Conservation (phyloP, 139 green algal genomes). For the Zygnema cylindricum region DNA sequence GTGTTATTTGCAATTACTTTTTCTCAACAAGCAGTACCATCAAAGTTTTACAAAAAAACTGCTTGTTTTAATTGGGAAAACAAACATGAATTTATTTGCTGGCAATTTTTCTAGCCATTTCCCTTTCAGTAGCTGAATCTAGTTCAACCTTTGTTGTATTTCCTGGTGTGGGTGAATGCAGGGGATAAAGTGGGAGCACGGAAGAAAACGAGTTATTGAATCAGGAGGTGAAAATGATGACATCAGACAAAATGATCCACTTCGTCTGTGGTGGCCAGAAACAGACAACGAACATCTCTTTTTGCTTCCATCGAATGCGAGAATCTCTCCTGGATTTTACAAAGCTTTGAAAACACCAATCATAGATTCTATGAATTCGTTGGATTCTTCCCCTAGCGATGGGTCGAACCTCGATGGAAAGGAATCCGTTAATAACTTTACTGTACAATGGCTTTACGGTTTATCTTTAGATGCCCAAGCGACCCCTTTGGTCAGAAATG, state of each 20-base stretch:
- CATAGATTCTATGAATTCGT: not conserved
- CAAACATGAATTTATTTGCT: too few species aligned
- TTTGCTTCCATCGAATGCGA: not conserved
- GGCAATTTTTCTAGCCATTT: too few species aligned
- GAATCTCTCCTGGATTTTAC: constrained; percentile 40
- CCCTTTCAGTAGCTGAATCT: too few species aligned
- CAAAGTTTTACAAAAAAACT: too few species aligned
- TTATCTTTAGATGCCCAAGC: constrained; percentile 17
- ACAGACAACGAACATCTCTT: constrained; percentile 21
- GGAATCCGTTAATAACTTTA: too few species aligned
- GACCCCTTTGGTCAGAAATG: not conserved
- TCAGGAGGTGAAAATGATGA: not conserved
- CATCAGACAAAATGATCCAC: constrained; percentile 3
- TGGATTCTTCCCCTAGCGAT: too few species aligned
- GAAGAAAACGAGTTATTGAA: constrained; percentile 20
- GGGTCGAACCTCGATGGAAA: too few species aligned
- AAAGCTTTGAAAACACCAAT: not conserved
- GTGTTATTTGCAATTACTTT: too few species aligned
- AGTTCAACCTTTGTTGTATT: too few species aligned
- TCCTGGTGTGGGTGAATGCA: not conserved
- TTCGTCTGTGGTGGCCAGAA: constrained; percentile 29
- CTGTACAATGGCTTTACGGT: too few species aligned
- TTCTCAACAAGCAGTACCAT: too few species aligned
- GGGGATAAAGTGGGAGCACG: constrained; percentile 26
- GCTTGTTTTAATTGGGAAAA: too few species aligned